Base-by-base conservation (phyloP, 2,329 filamentous ascomycete genomes). In the Pyricularia sp. region DNA sequence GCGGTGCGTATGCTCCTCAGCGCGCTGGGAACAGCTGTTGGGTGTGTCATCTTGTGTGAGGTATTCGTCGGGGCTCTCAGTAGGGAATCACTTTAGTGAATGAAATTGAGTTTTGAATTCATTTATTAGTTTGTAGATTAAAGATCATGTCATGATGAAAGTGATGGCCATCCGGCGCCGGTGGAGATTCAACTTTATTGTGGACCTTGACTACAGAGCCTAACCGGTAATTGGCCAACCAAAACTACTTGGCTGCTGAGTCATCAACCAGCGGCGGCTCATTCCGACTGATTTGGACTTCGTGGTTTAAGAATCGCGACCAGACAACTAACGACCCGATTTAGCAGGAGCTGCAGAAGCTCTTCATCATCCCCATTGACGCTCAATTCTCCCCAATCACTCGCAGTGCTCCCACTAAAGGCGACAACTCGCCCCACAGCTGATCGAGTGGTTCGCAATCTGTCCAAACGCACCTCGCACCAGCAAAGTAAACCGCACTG, bases 21-120 rank as follows among this genome's bases (percentile, higher is more conserved):
- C 20, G 72, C 59, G 70, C 72, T 72, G 69, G 71, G 26, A 36
- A 75, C 66, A 30, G 67, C 69, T 26, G 69, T 70, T 64, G 72
- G 71, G 20, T 71, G 69, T 65, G 73, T 65, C 76, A 77, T 78
- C 4, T 66, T 63, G 26, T 9, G 42, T 20, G 5, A 17, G 42
- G 17, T n/a, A 6, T 50, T n/a, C 20, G 4, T 6, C 7, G 42
- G 20, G n/a, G 17, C 20, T 50, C 20, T 20, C 42, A 7, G 7
- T 20, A 7, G 42, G 5, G 2, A 50, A 5, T n/a, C 17, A 10
- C 1, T 50, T 20, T 2, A 50, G 0, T 50, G 5, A 50, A 50
- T 50, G 42, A 14, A 36, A 14, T 36, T 36, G 33, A 6, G 12
- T 14, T 33, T 50, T 2, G 17, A 50, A n/a, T 50, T 20, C 42